Conservation (phyloP, 345 rosid genomes). For the Linum usitatissimum region DNA sequence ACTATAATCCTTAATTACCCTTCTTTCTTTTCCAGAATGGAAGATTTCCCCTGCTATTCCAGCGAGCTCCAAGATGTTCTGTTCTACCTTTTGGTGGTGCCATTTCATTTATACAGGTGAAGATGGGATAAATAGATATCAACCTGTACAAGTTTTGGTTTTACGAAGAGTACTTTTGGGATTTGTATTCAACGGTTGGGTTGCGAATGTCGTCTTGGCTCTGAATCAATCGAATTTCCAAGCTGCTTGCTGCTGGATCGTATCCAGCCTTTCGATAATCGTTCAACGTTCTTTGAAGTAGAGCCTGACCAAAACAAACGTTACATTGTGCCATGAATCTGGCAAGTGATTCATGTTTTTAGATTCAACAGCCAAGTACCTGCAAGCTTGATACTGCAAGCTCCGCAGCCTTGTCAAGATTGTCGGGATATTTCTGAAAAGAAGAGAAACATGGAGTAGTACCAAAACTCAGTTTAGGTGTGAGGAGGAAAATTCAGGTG, state of each 20-base stretch:
- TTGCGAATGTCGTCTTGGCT: conserved; percentile 82
- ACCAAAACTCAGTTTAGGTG: neutral
- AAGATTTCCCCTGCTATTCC: no score
- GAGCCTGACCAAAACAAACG: conserved; percentile 34
- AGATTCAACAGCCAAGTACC: conserved; percentile 28
- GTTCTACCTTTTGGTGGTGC: no score
- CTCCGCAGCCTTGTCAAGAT: conserved; percentile 77
- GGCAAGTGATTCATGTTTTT: no score
- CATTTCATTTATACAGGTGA: neutral
- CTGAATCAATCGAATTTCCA: conserved; percentile 87
- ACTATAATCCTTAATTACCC: no score
- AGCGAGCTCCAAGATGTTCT: no score
- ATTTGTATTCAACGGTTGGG: conserved; percentile 45
- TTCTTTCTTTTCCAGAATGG: no score
- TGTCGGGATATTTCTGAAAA: conserved; percentile 70
- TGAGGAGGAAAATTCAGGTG: neutral
- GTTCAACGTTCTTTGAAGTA: conserved; percentile 60
- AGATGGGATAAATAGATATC: neutral
- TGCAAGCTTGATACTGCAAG: conserved; percentile 96
- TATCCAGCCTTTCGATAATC: conserved; percentile 57
- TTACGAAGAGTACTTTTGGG: conserved; percentile 33
- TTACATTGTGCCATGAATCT: neutral
- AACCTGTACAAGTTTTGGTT: neutral
- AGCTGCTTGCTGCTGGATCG: conserved; percentile 59
- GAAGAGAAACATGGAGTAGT: neutral